Conservation (phyloP, 805 yeast species). For the Candida silvicultrix region DNA sequence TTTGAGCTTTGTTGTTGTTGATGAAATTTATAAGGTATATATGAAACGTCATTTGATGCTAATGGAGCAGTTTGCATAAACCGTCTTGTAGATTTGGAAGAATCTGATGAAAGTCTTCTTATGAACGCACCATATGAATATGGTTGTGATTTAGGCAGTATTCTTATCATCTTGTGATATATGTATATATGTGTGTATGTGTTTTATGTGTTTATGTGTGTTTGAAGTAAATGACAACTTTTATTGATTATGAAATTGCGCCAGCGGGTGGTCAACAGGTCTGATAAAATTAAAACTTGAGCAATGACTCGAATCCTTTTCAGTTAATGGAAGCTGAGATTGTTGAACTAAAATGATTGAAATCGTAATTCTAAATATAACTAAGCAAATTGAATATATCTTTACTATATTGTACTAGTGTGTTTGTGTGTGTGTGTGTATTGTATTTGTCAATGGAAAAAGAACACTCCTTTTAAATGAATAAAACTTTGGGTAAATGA, state of each 20-base stretch:
- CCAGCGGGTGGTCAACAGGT: not conserved
- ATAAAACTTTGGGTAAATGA: not conserved
- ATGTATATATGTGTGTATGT: not conserved
- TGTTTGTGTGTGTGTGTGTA: no score
- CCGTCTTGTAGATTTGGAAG: conserved; percentile 18
- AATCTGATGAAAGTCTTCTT: conserved; percentile 11
- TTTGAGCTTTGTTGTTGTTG: conserved; percentile 4
- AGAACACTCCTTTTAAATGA: not conserved
- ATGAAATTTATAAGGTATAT: conserved; percentile 12
- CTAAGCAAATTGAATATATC: no score
- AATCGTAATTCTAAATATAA: no score
- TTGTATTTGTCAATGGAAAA: not conserved
- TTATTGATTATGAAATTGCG: not conserved
- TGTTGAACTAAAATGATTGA: no score
- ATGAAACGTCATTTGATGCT: conserved; percentile 11
- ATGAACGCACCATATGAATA: conserved; percentile 1
- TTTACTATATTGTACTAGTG: no score
- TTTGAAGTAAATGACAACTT: no score
- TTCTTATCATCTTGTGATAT: not conserved
- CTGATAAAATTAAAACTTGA: not conserved
- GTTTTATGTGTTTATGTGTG: not conserved
- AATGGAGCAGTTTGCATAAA: conserved; percentile 25
- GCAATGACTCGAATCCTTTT: not conserved
- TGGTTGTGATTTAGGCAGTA: not conserved
- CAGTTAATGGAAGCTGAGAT: no score